Evolutionary conservation across 345 rosid genomes (phyloP), one percentile per base, ranked within the genome.

Genomic region (Eucalyptus cloeziana): DNA sequence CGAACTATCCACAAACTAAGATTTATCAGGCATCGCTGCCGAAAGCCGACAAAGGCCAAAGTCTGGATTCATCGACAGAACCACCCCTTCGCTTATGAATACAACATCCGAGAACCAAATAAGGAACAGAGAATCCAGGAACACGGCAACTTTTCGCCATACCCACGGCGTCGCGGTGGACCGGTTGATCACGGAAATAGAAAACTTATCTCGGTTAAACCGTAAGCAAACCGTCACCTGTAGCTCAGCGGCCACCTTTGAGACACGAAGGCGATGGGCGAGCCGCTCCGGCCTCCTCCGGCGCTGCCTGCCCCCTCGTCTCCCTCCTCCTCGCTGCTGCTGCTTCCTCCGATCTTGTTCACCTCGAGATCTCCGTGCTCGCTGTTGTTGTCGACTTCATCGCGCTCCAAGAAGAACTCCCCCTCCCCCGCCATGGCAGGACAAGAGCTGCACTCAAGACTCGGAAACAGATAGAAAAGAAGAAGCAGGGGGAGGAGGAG

Each of bases 161-260:
- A 60, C 31, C 8, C 58, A 27, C 31, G 31, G 31, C 69, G 31
- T 60, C 69, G 69, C 69, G 31, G 31, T 27, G 69, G 69, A 60
- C 69, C 31, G n/a, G 30, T 27, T 60, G 16, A 27, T 27, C 69
- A 30, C 7, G 69, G 31, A 60, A 60, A 60, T 27, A 60, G 69
- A 60, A 13, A 60, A 76, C 14, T 76, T 12, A 43, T 76, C 30
- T 76, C 47, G 47, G 83, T 10, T 86, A 47, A 25, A 58, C 49
- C 31, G 52, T 33, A 60, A 56, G 45, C 43, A 27, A 37, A 76
- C n/a, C n/a, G 33, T 51, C 89, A 96, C 99, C 94, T 93, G 93
- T 85, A 97, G 90, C 98, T 97, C 88, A 92, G 96, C 7, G 99
- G 99, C 99, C 98, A 96, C 90, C 93, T 96, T 80, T 91, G 94